Base-by-base conservation (phyloP, 2,329 filamentous ascomycete genomes). In the Alternaria rosae region DNA sequence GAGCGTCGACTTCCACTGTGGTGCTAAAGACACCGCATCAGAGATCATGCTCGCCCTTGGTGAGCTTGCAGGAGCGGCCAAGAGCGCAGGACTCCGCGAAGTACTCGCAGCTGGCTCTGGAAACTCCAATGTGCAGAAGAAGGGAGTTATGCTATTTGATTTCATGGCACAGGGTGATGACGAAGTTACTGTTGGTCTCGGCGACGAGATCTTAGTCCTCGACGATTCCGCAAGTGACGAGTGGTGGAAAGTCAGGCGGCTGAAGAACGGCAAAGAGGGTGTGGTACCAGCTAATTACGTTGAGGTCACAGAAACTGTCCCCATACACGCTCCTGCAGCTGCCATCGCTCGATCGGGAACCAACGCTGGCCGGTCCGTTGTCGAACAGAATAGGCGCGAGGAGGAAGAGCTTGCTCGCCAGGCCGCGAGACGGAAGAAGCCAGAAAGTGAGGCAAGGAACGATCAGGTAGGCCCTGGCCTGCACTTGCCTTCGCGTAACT, bases 251-350 rank as follows among this genome's bases (percentile, higher is more conserved):
- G 93, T 99, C 35, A 88, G 92, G 62, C 88, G 94, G 35, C 76
- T 97, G 66, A 96, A 93, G 82, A 98, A 93, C 76, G 93, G 93
- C 70, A 95, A 93, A 76, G 93, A 97, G 81, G 95, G 95, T 41
- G 95, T 99, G 25, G 94, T 99, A 9, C 95, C 95, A 13, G 95
- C 93, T 83, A 97, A 93, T 80, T 99, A 98, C 75, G 90, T 99
- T 70, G 94, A 99, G 78, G 84, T 97, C 54, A 94, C 89, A 21
- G 93, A 92, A 57, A 86, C 87, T 12, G 79, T 90, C 23, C 78
- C 86, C 9, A 80, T 86, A 25, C 80, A 84, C 17, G 74, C 82
- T 32, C 81, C 85, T 5, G 82, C 85, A 35, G 79, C 84, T 25
- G 72, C 81, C 17, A 56, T 74, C 26, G 82, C 82, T 44, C 82